Evolutionary conservation across 306 rosid genomes (phyloP), one percentile per base, ranked within the genome.

Genomic region (Prunus kanzakura): DNA sequence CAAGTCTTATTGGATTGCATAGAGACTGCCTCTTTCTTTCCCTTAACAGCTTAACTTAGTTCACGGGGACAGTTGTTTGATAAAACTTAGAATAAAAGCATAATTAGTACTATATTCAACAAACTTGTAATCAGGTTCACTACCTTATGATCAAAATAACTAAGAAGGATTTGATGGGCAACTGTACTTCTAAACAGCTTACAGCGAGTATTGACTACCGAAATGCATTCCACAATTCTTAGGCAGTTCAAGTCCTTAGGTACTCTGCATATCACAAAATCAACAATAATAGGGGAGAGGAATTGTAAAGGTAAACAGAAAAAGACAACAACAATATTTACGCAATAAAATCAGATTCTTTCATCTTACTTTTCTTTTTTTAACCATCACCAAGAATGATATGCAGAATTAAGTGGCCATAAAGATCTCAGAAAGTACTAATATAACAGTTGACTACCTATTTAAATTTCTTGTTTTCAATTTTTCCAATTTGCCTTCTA

Each of bases 191-290:
- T 85, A 58, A 95, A 90, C 71, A 88, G 93, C 79, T 84, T 92
- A 75, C 84, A 76, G 35, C 97, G 96, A 69, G 86, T 55, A 67
- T 82, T 76, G 13, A 60, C 84, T 77, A 83, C 88, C 19, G 92
- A 84, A 71, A 95, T 83, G 84, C 97, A 92, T 65, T 92, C 97
- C 66, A 92, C 89, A 56, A 89, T 69, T 76, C 89, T 89, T 68
- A 88, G 82, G 82, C 97, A 90, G 77, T 90, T 92, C 74, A 89
- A 49, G 82, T 89, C 98, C 83, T 75, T 82, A 9, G 98, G 89
- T 62, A 90, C 83, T 76, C 98, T 95, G 85, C 82, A 76, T 47
- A 12, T 41, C 58, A 63, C 72, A 74, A 23, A 73, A 72, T 67
- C 43, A 70, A 38, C 62, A 82, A 47, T 41, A 83, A 46, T 71